Percentiles rank a stretch among this genome's conserved stretches.
Evolutionary conservation across 78 protist genomes (phyloP).

Genomic region (Cyanophora paradoxa): DNA sequence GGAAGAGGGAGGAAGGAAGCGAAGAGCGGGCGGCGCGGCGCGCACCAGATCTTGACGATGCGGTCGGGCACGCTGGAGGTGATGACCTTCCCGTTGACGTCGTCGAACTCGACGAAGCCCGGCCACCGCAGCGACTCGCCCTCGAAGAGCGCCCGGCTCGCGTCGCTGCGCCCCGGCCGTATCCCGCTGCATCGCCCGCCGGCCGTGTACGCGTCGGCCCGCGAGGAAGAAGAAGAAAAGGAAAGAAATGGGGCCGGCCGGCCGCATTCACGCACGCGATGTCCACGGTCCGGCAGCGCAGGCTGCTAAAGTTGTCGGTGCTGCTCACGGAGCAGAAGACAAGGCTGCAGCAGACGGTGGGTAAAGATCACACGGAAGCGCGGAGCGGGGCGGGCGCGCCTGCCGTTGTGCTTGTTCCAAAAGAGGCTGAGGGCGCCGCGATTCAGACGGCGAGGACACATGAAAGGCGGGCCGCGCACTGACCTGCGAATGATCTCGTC

Average conservation of each 20-base stretch:
- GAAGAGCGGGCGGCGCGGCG: no score
- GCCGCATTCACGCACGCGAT: constrained; percentile 11
- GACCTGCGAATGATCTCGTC: constrained; percentile 7
- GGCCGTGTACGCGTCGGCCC: no score
- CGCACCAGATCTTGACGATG: background rate
- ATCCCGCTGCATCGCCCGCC: background rate
- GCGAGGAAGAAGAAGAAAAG: background rate
- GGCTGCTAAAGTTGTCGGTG: constrained; percentile 2
- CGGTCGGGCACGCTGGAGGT: constrained; percentile 14
- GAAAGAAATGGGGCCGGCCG: no score
- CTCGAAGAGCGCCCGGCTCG: constrained; percentile 11
- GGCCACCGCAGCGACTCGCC: constrained; percentile 20
- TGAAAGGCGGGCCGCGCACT: background rate
- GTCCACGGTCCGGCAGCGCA: constrained; percentile 5
- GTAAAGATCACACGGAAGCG: no score
- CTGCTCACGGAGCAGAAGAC: background rate
- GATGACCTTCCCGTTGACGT: constrained; percentile 10
- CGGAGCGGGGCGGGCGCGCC: background rate
- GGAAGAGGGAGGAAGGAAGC: no score
- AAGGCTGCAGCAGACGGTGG: no score
- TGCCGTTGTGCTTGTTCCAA: constrained; percentile 17
- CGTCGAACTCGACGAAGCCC: constrained; percentile 29
- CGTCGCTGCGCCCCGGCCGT: background rate
- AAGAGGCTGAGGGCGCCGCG: background rate
- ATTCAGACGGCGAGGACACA: background rate